Evolutionary conservation across 208 protist species (phyloP).

Genomic region (Leishmania tropica): DNA sequence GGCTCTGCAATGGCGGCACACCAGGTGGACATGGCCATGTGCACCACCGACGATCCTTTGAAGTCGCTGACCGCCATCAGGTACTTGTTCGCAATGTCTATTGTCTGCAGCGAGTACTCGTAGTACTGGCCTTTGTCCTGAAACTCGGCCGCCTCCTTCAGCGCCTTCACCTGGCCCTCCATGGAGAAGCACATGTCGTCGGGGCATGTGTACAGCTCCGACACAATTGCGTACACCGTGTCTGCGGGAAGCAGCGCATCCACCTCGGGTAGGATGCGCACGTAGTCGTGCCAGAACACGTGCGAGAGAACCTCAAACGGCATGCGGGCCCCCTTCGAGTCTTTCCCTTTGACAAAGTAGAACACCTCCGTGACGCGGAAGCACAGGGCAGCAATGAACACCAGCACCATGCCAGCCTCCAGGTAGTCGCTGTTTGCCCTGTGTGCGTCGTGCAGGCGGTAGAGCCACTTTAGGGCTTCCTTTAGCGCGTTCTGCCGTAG

Average conservation of each 20-base stretch:
- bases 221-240: constrained; percentile 78
- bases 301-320: constrained; percentile 66
- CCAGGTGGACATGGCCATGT: constrained; percentile 77
- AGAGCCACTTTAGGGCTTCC: constrained; percentile 84
- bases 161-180: constrained; percentile 78
- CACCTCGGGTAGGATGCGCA: constrained; percentile 82
- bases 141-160: constrained; percentile 82
- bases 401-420: constrained; percentile 85
- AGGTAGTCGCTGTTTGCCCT: constrained; percentile 68
- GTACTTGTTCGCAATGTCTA: constrained; percentile 72
- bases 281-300: constrained; percentile 93
- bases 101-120: constrained; percentile 68
- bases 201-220: constrained; percentile 77
- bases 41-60: constrained; percentile 55
- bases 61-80: constrained; percentile 59
- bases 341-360: constrained; percentile 71
- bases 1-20: constrained; percentile 60
- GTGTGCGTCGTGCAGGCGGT: constrained; percentile 82
- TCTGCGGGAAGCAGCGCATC: constrained; percentile 66
- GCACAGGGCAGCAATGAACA: constrained; percentile 85
- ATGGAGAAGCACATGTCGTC: constrained; percentile 82
- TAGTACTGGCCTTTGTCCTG: constrained; percentile 87
- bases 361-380: constrained; percentile 91
- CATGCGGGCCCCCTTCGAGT: constrained; percentile 76
- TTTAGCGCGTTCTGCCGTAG: constrained; percentile 79